Evolutionary conservation across 176 grass and related monocot species (phyloP).

Genomic region (Triticum turgidum): DNA sequence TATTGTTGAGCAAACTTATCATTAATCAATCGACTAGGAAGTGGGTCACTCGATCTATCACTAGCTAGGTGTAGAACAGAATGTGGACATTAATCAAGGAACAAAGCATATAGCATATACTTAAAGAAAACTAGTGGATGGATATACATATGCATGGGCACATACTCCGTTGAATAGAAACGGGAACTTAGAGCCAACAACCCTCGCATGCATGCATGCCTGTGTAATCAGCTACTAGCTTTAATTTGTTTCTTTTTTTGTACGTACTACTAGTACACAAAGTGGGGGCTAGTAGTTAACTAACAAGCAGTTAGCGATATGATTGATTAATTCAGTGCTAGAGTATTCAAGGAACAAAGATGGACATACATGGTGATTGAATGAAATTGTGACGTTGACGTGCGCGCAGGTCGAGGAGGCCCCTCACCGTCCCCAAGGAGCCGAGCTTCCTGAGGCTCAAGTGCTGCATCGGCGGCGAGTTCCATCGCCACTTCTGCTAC

Average conservation of each 20-base stretch:
- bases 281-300: neutral
- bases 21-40: neutral
- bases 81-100: neutral
- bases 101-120: neutral
- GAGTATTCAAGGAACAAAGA: neutral
- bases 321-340: neutral
- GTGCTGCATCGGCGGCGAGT: constrained; percentile 77
- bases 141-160: no score
- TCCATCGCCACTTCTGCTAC: constrained; percentile 85
- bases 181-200: no score
- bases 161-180: no score
- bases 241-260: neutral
- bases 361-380: neutral
- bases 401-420: constrained; percentile 61
- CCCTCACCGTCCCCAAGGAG: constrained; percentile 76
- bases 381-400: constrained; percentile 1
- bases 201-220: no score
- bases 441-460: constrained; percentile 80
- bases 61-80: neutral
- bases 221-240: no score
- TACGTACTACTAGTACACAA: neutral
- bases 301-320: neutral
- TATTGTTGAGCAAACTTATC: constrained; percentile 22
- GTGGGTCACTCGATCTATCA: neutral
- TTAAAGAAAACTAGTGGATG: neutral